phyloP scores from a whole-genome alignment of 2,329 filamentous ascomycete genomes.

The Tolypocladium capitatum region DNA sequence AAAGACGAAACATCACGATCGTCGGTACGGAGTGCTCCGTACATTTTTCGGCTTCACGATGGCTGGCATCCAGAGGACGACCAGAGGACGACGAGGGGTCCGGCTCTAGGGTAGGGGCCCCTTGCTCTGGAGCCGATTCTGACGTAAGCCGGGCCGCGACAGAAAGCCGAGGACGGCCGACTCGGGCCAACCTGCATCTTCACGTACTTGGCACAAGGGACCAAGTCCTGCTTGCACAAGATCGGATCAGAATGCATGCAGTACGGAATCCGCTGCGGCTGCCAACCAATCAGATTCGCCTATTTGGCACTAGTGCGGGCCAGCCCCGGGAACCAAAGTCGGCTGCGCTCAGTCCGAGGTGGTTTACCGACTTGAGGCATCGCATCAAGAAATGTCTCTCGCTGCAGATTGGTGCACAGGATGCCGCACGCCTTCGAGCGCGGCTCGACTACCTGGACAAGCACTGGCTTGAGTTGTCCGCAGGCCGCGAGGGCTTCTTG shows the following conservation, averaged over 20 bases:
- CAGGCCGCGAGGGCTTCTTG: slow-evolving; percentile 64
- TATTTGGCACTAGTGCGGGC: neutral
- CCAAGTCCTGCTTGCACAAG: neutral
- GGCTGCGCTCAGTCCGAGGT: slow-evolving; percentile 10
- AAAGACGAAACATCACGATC: no score
- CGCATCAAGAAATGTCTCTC: slow-evolving; percentile 8
- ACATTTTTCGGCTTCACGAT: no score
- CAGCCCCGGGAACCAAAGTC: neutral
- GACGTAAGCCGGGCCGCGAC: neutral
- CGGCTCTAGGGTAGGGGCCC: no score
- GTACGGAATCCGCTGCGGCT: neutral
- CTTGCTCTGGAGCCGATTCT: no score
- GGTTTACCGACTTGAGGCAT: slow-evolving; percentile 13
- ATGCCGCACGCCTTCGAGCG: slow-evolving; percentile 3
- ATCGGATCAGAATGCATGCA: neutral
- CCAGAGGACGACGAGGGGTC: no score
- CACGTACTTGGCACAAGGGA: no score
- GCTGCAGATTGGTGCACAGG: neutral
- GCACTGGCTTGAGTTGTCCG: slow-evolving; percentile 59
- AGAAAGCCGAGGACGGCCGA: neutral
- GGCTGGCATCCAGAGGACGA: no score
- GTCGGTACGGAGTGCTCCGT: no score
- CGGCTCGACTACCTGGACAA: slow-evolving; percentile 10
- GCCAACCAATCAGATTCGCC: neutral
- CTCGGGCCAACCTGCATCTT: neutral